Base-by-base conservation (phyloP, 306 rosid species). In the Cicer judaicum region DNA sequence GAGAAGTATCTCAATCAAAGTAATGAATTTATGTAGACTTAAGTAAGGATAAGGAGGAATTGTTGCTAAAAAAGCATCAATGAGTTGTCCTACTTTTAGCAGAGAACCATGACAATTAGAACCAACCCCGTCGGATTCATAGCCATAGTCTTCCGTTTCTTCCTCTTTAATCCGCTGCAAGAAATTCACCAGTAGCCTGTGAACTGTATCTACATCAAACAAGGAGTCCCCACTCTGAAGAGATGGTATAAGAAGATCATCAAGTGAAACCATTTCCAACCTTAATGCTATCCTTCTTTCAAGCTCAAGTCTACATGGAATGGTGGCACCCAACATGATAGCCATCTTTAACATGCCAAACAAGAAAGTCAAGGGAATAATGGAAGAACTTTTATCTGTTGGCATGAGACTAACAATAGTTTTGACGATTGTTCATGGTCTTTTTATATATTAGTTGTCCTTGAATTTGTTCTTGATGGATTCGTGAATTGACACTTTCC, bases 281-380 rank as follows among this genome's bases (percentile, higher is more conserved):
- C 88, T 80, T 36, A 84, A 75, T 1, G 93, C 79, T 11, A 93
- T 91, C 84, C 93, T 85, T 85, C 90, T 89, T 79, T 93, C 96
- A 5, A 93, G 91, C 83, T 90, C 98, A 34, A 90, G 89, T 83
- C 91, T 85, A 82, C 92, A 85, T 36, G 88, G 83, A 50, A 88
- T 78, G 57, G 88, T 68, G 36, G 91, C 81, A 53, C 85, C 92
- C 68, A 93, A 36, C 88, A 89, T 84, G 70, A 88, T 91, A 48
- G 96, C 82, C 88, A 86, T 88, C 86, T 90, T 89, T 72, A 93
- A 70, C 95, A 90, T 84, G 70, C 97, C 96, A 75, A 91, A 90
- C 64, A 93, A 82, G 81, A 93, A 93, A 8, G 84, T 86, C 80
- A 86, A 24, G 15, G 97, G 92, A 69, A 86, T 80, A 2, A 86